phyloP scores from a whole-genome alignment of 2,329 filamentous ascomycete species.

The Epichloe amarillans region DNA sequence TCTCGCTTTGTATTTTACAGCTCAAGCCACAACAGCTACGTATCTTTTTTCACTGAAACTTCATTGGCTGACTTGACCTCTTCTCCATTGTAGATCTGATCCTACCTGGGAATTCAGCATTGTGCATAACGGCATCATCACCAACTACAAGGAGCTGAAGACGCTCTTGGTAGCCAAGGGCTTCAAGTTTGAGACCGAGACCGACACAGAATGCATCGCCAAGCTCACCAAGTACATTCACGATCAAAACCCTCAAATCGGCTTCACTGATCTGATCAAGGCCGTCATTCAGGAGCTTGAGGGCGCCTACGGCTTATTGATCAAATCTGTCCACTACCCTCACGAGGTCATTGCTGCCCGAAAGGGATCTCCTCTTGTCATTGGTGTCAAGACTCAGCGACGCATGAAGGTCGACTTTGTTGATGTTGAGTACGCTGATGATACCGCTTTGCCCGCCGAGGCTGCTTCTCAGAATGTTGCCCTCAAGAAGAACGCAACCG shows the following conservation, averaged over 20 bases:
- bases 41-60: not conserved
- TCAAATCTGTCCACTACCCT: conserved; percentile 98
- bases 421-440: conserved; percentile 92
- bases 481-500: conserved; percentile 71
- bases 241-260: conserved; percentile 84
- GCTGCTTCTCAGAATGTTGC: conserved; percentile 91
- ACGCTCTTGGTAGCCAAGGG: conserved; percentile 85
- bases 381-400: conserved; percentile 91
- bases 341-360: conserved; percentile 95
- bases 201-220: conserved; percentile 97
- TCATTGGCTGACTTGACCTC: conserved; percentile 6
- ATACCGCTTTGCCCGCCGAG: conserved; percentile 77
- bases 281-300: conserved; percentile 96
- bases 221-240: conserved; percentile 98
- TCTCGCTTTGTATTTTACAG: too few species aligned
- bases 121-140: conserved; percentile 99
- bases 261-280: conserved; percentile 94
- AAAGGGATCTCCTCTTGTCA: conserved; percentile 96
- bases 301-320: conserved; percentile 89
- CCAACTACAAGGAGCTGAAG: conserved; percentile 99
- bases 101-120: conserved; percentile 91
- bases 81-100: conserved; percentile 56
- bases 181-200: conserved; percentile 98
- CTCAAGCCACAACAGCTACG: not conserved
- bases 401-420: conserved; percentile 99